phyloP scores from a whole-genome alignment of 495 filamentous ascomycete genomes.

The Neurospora cerealis region DNA sequence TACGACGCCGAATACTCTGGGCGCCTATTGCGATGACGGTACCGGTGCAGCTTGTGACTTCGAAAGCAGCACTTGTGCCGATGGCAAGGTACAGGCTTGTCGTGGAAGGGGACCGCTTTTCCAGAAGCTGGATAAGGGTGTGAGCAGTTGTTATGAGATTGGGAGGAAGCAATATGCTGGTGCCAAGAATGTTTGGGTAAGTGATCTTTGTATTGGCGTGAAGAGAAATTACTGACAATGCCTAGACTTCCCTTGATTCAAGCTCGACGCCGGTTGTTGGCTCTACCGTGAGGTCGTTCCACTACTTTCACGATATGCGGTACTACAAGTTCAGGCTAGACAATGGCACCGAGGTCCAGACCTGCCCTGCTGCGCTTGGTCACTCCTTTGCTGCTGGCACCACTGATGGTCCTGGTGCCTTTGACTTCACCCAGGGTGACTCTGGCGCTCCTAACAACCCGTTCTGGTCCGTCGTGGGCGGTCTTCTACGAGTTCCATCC shows the following conservation, averaged over 20 bases:
- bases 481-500: conserved; percentile 60
- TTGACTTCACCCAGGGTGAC: conserved; percentile 87
- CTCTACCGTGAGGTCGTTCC: conserved; percentile 50
- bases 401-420: conserved; percentile 80
- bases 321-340: conserved; percentile 56
- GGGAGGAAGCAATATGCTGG: conserved; percentile 55
- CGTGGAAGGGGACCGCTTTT: conserved; percentile 77
- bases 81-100: conserved; percentile 60
- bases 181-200: conserved; percentile 52
- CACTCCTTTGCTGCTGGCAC: conserved; percentile 92
- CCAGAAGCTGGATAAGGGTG: conserved; percentile 55
- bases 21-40: conserved; percentile 72
- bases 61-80: conserved; percentile 66
- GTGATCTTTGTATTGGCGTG: conserved; percentile 1
- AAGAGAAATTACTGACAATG: not conserved
- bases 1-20: conserved; percentile 77
- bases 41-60: conserved; percentile 55
- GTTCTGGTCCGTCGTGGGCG: conserved; percentile 71
- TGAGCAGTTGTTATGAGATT: conserved; percentile 66
- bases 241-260: conserved; percentile 30
- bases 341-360: conserved; percentile 63
- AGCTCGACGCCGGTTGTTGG: conserved; percentile 34
- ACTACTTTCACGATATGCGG: conserved; percentile 57
- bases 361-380: conserved; percentile 86
- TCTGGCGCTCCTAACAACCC: conserved; percentile 62